phyloP scores from a whole-genome alignment of 2,329 filamentous ascomycete species.

The Colletotrichum viniferum region DNA sequence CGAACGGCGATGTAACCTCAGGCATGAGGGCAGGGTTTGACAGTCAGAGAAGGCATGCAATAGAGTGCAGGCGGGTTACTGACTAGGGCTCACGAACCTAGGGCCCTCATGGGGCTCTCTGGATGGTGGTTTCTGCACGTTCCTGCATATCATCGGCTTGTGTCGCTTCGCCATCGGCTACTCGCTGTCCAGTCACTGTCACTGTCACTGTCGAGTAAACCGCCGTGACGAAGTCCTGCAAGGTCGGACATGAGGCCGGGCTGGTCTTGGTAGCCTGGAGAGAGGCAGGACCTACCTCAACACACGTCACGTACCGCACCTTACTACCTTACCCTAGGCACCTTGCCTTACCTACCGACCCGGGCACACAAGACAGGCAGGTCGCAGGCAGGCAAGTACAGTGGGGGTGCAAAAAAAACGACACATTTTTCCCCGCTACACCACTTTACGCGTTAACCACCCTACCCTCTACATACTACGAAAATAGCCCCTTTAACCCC shows the following conservation, averaged over 20 bases:
- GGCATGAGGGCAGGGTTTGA: neutral
- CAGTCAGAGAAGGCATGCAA: neutral
- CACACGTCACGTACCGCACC: neutral
- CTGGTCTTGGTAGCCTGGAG: neutral
- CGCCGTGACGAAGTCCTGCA: neutral
- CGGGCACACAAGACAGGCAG: neutral
- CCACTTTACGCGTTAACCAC: no score
- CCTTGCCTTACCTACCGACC: no score
- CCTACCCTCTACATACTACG: no score
- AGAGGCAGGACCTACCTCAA: neutral
- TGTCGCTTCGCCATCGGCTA: neutral
- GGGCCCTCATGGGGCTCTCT: neutral
- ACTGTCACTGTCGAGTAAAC: neutral
- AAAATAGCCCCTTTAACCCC: no score
- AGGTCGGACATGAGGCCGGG: neutral
- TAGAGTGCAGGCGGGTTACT: neutral
- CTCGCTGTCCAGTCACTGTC: neutral
- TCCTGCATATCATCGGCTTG: constrained; percentile 4
- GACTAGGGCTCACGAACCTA: neutral
- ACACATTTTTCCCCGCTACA: no score
- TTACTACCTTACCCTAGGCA: neutral
- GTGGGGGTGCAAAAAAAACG: no score
- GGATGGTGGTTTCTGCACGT: neutral
- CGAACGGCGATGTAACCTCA: neutral
- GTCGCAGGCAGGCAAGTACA: neutral